Base-by-base conservation (phyloP, 2,329 filamentous ascomycete genomes). In the Apiospora sp. region DNA sequence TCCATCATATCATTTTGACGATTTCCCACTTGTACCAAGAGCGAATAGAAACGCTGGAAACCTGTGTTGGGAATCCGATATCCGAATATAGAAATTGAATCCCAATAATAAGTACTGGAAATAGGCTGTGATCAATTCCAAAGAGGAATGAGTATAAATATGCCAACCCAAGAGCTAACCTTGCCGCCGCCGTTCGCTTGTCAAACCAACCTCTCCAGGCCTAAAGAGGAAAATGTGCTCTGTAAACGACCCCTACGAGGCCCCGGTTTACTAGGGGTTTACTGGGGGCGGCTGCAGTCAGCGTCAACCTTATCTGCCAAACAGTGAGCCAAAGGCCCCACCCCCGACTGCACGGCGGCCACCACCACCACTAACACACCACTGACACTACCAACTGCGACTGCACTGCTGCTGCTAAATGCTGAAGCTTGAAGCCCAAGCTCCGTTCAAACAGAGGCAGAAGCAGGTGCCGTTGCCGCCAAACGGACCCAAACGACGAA, bases 281-380 rank as follows among this genome's bases (percentile, higher is more conserved):
- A 58, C 51, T 8, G 34, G 51, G 51, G 14, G 54, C 54, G 54
- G 54, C 34, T 64, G 58, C 58, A 64, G 58, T 64, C 30, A 41
- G 34, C 58, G 58, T 19, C 58, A 64, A 61, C 54, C 54, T 61
- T 61, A 61, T 61, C 54, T 61, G 19, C 30, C 58, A 64, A n/a
- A 41, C 58, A 64, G 54, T 27, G 51, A 61, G 27, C 54, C 30
- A 61, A 58, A 61, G 30, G 54, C 54, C 54, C 54, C 54, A 61
- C 51, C n/a, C 24, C n/a, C n/a, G 12, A 27, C 49, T 48, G n/a
- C 51, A 58, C 27, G 5, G 16, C 51, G 16, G 7, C 30, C 54
- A 58, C 27, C 54, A 61, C 54, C 14, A 61, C 27, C 51, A 34
- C 51, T 34, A 37, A 61, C 30, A 34, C 51, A 54, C 51, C 44